Conservation (phyloP, 257 asterid genomes). For the Cordia subcordata region DNA sequence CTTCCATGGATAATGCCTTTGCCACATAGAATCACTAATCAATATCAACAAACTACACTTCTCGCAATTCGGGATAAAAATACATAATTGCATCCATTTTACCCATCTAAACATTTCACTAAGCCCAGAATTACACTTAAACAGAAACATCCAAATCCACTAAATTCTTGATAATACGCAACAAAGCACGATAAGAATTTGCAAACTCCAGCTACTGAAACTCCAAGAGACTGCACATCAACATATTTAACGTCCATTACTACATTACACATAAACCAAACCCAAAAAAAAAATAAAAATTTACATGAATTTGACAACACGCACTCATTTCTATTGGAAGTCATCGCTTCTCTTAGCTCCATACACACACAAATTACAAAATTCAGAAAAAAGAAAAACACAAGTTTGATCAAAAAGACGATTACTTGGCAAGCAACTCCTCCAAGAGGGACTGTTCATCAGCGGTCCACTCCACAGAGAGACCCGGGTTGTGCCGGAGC, state of each 20-base stretch:
- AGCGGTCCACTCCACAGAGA: constrained; percentile 66
- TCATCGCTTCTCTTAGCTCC: too few relatives aligned
- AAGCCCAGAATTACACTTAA: too few relatives aligned
- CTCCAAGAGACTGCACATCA: not conserved
- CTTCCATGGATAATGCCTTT: too few relatives aligned
- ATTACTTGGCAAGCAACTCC: constrained; percentile 66
- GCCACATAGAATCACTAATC: not conserved
- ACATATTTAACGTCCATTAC: not conserved
- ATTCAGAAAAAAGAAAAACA: too few relatives aligned
- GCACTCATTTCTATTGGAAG: too few relatives aligned
- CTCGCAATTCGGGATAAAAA: not conserved
- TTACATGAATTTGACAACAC: too few relatives aligned
- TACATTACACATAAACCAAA: not conserved
- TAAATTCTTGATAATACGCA: not conserved
- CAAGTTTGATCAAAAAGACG: not conserved
- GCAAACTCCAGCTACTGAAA: not conserved
- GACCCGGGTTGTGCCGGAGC: constrained; percentile 79
- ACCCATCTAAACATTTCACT: too few relatives aligned
- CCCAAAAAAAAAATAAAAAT: not conserved
- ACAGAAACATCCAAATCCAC: not conserved
- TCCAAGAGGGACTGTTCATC: constrained; percentile 82
- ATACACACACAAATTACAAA: too few relatives aligned
- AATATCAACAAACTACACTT: not conserved
- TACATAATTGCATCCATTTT: not conserved
- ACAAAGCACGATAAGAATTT: not conserved